Conservation (phyloP, 495 filamentous ascomycete genomes). For the Amniculicola lignicola region DNA sequence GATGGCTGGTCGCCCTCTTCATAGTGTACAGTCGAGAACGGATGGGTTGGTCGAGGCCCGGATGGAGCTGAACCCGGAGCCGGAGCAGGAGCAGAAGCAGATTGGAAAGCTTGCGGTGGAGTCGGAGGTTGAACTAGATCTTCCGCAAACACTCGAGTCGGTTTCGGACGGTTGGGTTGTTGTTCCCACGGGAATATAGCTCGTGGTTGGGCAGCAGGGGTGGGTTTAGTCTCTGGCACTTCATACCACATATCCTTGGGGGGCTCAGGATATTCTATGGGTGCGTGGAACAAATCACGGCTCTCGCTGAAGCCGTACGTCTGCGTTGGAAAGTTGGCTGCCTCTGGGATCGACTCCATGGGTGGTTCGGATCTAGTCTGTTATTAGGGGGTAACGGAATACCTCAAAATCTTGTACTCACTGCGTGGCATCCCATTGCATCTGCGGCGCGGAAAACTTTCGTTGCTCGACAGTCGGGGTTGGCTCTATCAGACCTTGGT, state of each 20-base stretch:
- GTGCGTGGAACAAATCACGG: conserved; percentile 67
- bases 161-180: conserved; percentile 49
- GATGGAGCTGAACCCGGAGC: neutral
- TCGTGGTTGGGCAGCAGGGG: conserved; percentile 52
- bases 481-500: conserved; percentile 41
- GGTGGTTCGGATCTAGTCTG: conserved; percentile 71
- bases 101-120: conserved; percentile 31
- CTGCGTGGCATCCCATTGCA: conserved; percentile 67
- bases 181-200: conserved; percentile 86
- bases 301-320: conserved; percentile 76
- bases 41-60: too few relatives aligned
- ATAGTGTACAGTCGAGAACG: conserved; percentile 24
- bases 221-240: conserved; percentile 60
- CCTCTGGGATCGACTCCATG: conserved; percentile 70
- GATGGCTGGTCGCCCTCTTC: conserved; percentile 1
- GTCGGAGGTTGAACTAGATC: conserved; percentile 50
- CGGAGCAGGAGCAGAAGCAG: conserved; percentile 28
- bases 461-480: conserved; percentile 47
- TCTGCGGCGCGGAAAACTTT: conserved; percentile 49
- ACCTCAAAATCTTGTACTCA: conserved; percentile 33
- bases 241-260: conserved; percentile 83
- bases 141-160: conserved; percentile 71
- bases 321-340: conserved; percentile 65
- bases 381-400: conserved; percentile 20
- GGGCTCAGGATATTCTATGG: conserved; percentile 71